phyloP scores from a whole-genome alignment of 1,284 basidiomycete genomes.

The Irpex sp. region DNA sequence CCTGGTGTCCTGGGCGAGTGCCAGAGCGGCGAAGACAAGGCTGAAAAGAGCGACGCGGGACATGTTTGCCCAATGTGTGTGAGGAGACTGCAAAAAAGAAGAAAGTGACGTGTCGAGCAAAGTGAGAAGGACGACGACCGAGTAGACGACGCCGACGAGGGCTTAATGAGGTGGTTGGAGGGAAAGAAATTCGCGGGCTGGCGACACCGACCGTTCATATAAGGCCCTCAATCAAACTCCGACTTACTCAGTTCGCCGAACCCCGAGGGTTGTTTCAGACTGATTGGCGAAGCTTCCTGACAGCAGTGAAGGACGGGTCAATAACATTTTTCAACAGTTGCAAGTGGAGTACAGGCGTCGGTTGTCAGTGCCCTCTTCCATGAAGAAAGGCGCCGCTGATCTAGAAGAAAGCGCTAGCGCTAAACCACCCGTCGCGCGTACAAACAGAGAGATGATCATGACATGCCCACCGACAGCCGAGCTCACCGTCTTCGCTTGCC shows the following conservation, averaged over 20 bases:
- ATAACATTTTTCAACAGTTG: background rate
- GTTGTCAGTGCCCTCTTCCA: background rate
- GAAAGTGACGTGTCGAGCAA: slow-evolving; percentile 8
- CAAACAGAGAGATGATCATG: too few relatives aligned
- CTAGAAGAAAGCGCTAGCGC: background rate
- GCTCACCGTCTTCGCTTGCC: slow-evolving; percentile 15
- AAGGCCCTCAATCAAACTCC: background rate
- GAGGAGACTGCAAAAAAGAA: slow-evolving; percentile 10
- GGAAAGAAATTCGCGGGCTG: background rate
- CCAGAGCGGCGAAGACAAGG: slow-evolving; percentile 29
- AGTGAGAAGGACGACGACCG: slow-evolving; percentile 1
- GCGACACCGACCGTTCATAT: background rate
- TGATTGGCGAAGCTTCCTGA: background rate
- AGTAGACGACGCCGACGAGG: background rate
- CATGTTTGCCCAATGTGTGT: slow-evolving; percentile 24
- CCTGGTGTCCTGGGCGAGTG: slow-evolving; percentile 13
- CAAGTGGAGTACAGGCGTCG: background rate
- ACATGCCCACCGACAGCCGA: background rate
- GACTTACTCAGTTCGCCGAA: background rate
- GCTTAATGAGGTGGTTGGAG: background rate
- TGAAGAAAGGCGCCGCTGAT: background rate
- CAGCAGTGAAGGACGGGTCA: background rate
- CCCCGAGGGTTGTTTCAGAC: background rate
- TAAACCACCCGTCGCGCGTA: background rate
- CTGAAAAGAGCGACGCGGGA: slow-evolving; percentile 37